Evolutionary conservation across 2,329 filamentous ascomycete genomes (phyloP).

Genomic region (Elsinoe fawcettii): DNA sequence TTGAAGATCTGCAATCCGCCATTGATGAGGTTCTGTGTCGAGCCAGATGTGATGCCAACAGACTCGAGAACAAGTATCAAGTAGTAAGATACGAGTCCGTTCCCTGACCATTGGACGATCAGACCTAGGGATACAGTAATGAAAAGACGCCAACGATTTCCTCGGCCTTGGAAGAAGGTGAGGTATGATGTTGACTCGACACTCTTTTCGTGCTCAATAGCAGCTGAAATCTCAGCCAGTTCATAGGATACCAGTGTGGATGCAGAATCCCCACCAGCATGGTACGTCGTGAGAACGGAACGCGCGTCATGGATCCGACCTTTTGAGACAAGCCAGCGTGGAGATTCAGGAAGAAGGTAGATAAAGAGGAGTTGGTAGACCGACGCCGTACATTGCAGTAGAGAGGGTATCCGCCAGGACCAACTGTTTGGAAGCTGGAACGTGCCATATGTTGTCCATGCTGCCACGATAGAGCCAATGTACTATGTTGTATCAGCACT

Average conservation of each 20-base stretch:
- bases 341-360: constrained; percentile 58
- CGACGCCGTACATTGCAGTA: constrained; percentile 41
- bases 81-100: constrained; percentile 38
- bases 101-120: constrained; percentile 50
- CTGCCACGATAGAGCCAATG: constrained; percentile 49
- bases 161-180: constrained; percentile 53
- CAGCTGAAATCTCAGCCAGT: constrained; percentile 58
- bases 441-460: constrained; percentile 58
- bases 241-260: constrained; percentile 59
- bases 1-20: constrained; percentile 54
- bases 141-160: constrained; percentile 45
- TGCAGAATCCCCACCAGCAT: constrained; percentile 51
- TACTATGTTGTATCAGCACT: constrained; percentile 43
- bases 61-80: constrained; percentile 24
- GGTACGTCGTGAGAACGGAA: constrained; percentile 52
- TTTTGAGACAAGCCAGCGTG: constrained; percentile 57
- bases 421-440: constrained; percentile 41
- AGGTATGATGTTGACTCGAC: constrained; percentile 37
- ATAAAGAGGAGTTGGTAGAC: constrained; percentile 47
- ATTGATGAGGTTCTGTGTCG: constrained; percentile 33
- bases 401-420: constrained; percentile 45
- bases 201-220: constrained; percentile 48
- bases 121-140: constrained; percentile 45
- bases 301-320: constrained; percentile 57
- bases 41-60: constrained; percentile 25